Evolutionary conservation across 805 yeast species (phyloP), one percentile per base, ranked within the genome.

Genomic region (Starmerella etchellsii): DNA sequence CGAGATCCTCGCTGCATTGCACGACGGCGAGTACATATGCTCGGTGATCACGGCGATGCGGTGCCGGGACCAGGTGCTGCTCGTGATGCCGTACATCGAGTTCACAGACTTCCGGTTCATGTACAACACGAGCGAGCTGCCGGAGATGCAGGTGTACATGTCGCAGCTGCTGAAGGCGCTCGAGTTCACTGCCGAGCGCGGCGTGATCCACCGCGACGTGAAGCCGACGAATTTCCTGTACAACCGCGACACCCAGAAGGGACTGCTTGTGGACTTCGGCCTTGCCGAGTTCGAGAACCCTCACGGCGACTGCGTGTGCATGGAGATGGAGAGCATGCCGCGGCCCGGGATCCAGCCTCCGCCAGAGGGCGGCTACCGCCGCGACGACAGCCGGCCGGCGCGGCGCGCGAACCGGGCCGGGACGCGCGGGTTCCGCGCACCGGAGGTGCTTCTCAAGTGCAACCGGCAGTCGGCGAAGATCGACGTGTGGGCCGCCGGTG

Each of bases 341-440:
- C 49, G 4, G 46, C 60, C 23, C 43, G 53, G 32, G 7, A 23
- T 7, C 25, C 10, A 23, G 25, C 25, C 7, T 8, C 37, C 13
- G 10, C 10, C 56, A 4, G 69, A 69, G 11, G 66, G 70, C 60
- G 88, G 95, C 1, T 84, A 81, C 55, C 80, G 85, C 9, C 84
- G 83, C 56, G 82, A 81, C 52, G 98, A 91, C 62, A 73, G 74
- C 37, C 68, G 97, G 52, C 81, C 93, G 0, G 82, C 91, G 1
- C 70, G 94, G 53, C 70, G 98, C 42, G 97, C 97, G 0, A 91
- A 91, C 54, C 75, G 98, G 52, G 98, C 98, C 15, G 96, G 96
- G 8, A 85, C 96, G 1, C 69, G 96, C 52, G 96, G 96, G 0
- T 85, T 85, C 55, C 68, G 96, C 51, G 95, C 96, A 0, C 95